A percentile compares a stretch with the other conserved stretches of the same genome.
Conservation (phyloP, 2,329 filamentous ascomycete species). For the Colletotrichum scovillei region DNA sequence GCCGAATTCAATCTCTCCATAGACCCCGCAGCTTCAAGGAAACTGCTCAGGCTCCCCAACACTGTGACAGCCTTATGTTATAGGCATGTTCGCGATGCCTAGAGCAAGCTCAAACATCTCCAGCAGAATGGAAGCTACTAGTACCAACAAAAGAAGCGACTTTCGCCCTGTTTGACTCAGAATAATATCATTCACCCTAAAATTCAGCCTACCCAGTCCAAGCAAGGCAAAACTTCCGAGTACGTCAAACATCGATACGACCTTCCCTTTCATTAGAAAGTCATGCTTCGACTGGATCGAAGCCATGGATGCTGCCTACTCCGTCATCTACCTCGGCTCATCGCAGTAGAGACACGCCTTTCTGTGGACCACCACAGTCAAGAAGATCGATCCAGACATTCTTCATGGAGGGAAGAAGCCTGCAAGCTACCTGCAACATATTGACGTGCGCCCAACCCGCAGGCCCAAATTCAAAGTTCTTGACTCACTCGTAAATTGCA, state of each 20-base stretch:
- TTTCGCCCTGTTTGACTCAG: not conserved
- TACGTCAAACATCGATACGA: not conserved
- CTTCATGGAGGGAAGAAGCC: not conserved
- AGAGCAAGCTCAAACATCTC: not conserved
- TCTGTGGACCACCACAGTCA: not conserved
- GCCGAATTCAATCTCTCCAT: not conserved
- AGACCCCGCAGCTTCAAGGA: not conserved
- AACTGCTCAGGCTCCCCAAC: not conserved
- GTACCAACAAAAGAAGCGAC: not conserved
- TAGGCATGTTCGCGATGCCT: not conserved
- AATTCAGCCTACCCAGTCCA: not conserved
- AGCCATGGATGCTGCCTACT: not conserved
- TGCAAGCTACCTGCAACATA: not conserved
- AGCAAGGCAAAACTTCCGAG: not conserved
- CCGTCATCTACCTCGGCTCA: not conserved
- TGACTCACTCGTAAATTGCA: no score
- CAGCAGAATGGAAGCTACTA: not conserved
- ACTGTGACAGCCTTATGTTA: not conserved
- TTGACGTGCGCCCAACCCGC: not conserved
- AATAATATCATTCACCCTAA: not conserved
- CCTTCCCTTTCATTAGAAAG: not conserved
- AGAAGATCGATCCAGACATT: not conserved
- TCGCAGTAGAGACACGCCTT: not conserved
- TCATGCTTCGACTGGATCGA: not conserved
- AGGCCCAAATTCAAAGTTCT: no score